Evolutionary conservation across 1,139 yeast genomes (phyloP), one percentile per base, ranked within the genome.

Genomic region (Protomyces pachydermus): DNA sequence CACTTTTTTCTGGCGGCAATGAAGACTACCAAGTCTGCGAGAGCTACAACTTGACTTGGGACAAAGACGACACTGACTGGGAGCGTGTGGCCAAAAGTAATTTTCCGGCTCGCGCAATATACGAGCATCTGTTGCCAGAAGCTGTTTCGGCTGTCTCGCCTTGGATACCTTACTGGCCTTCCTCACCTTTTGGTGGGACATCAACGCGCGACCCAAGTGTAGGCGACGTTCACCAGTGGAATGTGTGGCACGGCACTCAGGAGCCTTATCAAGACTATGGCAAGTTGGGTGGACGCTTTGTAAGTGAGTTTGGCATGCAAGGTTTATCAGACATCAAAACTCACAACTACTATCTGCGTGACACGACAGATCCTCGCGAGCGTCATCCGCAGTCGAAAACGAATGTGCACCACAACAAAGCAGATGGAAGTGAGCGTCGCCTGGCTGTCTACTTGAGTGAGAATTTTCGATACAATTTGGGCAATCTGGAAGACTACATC

Each of bases 191-290:
- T 71, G 77, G 80, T 3, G 79, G 80, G 3, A 66, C 69, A 18
- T 69, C 67, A 8, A 71, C 81, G 16, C 69, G 73, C 8, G 80
- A 78, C 67, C 70, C 72, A 14, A 76, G 77, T 0, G 69, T 75
- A 25, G 83, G 83, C 0, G 83, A 80, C 68, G 70, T 78, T 16
- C 83, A 80, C 68, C 81, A 79, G 68, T 80, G 83, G 83, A 77
- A 79, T 65, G 80, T 80, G 3, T 80, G 82, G 82, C 82, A 80
- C 65, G 82, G 82, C 2, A 68, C 71, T 12, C 80, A 78, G 72
- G 78, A 76, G 60, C 75, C 74, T 60, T 80, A 80, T 67, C 83
- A 80, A 67, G 71, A 78, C 66, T 79, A 81, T 79, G 71, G 71
- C 45, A 71, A 74, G 60, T 69, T 79, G 18, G 74, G 75, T 3